Percentiles rank a stretch among this genome's conserved stretches.
These are phyloP conservation scores for Globisporangium perplexum DNA, from an alignment of 352 stramenopile species.

Conservation along the genomic window DNA sequence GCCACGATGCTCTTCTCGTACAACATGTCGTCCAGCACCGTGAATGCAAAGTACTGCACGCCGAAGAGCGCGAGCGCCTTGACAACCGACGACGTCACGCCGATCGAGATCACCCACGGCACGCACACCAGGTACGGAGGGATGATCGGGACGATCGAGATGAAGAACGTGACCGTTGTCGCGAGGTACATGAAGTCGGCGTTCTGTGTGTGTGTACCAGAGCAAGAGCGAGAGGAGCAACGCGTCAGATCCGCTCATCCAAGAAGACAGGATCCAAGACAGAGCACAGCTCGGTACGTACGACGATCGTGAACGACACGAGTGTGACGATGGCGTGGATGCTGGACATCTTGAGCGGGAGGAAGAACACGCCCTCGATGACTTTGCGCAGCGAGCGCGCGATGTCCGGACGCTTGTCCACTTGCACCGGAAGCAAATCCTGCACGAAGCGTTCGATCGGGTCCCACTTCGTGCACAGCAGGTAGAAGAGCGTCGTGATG, in stretches of 20 bases:
- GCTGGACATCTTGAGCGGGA: constrained; percentile 86
- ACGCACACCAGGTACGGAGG: constrained; percentile 82
- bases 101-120: constrained; percentile 76
- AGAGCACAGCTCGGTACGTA: no score
- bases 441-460: constrained; percentile 80
- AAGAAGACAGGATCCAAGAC: not conserved
- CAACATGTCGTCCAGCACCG: constrained; percentile 81
- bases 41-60: constrained; percentile 84
- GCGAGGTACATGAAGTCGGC: constrained; percentile 85
- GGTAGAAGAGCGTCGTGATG: constrained; percentile 83
- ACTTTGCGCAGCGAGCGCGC: constrained; percentile 68
- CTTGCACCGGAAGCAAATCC: constrained; percentile 70
- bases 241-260: constrained; percentile 4
- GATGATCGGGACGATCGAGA: constrained; percentile 87
- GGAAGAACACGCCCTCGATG: constrained; percentile 84
- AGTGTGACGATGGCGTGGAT: constrained; percentile 85
- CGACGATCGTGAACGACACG: constrained; percentile 81
- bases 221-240: not conserved
- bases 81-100: constrained; percentile 74
- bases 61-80: constrained; percentile 74
- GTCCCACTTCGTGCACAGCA: constrained; percentile 84
- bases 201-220: constrained; percentile 30
- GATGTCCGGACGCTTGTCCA: constrained; percentile 66
- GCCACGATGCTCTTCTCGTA: constrained; percentile 87
- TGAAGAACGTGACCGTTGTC: constrained; percentile 83